Conservation (phyloP, 768 basidiomycete species). For the Boletus vinaceobasis region DNA sequence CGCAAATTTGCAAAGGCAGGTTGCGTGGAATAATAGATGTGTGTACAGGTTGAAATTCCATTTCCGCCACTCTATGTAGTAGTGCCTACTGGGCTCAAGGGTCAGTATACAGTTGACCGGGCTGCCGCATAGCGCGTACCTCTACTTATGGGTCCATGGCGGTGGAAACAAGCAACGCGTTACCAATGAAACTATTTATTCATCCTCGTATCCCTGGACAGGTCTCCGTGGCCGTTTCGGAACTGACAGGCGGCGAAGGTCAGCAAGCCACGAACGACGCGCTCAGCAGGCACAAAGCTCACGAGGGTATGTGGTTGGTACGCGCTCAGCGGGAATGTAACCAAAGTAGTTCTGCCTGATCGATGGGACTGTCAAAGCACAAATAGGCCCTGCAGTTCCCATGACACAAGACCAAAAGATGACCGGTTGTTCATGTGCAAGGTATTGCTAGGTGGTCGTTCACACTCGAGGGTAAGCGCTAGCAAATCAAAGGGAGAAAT, state of each 20-base stretch:
- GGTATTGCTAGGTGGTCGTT: conserved; percentile 63
- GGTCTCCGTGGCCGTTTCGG: conserved; percentile 67
- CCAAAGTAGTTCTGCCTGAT: conserved; percentile 69
- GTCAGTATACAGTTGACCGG: not conserved
- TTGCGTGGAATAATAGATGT: conserved; percentile 4
- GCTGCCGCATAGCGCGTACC: not conserved
- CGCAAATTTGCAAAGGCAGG: not conserved
- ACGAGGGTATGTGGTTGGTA: conserved; percentile 81
- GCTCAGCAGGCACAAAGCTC: conserved; percentile 28
- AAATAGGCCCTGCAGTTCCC: conserved; percentile 70
- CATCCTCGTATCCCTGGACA: conserved; percentile 75
- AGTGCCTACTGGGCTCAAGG: not conserved
- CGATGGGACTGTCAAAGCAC: conserved; percentile 75
- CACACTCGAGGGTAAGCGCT: not conserved
- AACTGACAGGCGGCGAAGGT: conserved; percentile 38
- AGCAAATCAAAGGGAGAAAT: not conserved
- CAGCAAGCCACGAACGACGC: not conserved
- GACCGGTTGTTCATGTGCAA: conserved; percentile 87
- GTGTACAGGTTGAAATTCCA: not conserved
- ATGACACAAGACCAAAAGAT: conserved; percentile 84
- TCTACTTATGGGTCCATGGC: not conserved
- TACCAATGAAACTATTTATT: conserved; percentile 19
- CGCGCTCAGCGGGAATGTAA: conserved; percentile 61
- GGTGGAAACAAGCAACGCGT: not conserved
- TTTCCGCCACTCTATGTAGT: conserved; percentile 6